Conservation (phyloP, 2,329 filamentous ascomycete species). For the Helicocarpus griseus region DNA sequence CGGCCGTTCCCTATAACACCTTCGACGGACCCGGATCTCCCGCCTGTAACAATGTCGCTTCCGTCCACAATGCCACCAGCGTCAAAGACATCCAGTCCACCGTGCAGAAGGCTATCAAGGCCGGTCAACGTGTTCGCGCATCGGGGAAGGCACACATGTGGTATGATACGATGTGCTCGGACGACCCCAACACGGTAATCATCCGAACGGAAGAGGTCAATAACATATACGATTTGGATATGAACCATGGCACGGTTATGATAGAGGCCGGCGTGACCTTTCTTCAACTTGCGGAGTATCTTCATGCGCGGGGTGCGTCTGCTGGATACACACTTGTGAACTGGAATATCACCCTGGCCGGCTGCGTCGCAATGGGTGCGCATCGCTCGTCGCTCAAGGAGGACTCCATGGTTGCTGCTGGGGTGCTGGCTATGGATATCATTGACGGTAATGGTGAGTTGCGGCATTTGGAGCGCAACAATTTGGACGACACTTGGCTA, state of each 20-base stretch:
- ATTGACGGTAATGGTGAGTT: slow-evolving; percentile 40
- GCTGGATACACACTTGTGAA: slow-evolving; percentile 45
- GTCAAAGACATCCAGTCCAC: slow-evolving; percentile 36
- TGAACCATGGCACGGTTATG: slow-evolving; percentile 37
- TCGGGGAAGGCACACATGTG: slow-evolving; percentile 44
- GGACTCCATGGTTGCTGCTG: slow-evolving; percentile 42
- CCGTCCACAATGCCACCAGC: slow-evolving; percentile 36
- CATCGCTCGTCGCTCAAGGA: slow-evolving; percentile 41
- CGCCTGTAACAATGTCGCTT: slow-evolving; percentile 38
- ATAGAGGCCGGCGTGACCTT: slow-evolving; percentile 46
- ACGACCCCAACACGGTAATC: slow-evolving; percentile 39
- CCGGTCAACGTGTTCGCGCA: slow-evolving; percentile 36
- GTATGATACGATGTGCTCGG: slow-evolving; percentile 47
- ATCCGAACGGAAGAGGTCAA: slow-evolving; percentile 9
- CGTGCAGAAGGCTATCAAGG: slow-evolving; percentile 33
- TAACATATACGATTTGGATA: slow-evolving; percentile 36
- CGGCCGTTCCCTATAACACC: slow-evolving; percentile 34
- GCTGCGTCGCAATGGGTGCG: slow-evolving; percentile 44
- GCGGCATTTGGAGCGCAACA: slow-evolving; percentile 33
- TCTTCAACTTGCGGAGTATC: slow-evolving; percentile 39
- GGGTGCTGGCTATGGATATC: slow-evolving; percentile 41
- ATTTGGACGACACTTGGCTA: slow-evolving; percentile 41
- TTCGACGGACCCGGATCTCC: slow-evolving; percentile 43
- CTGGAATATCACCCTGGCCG: slow-evolving; percentile 46
- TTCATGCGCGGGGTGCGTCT: slow-evolving; percentile 38